phyloP scores from a whole-genome alignment of 768 basidiomycete genomes.

The Hydnum rufescens region DNA sequence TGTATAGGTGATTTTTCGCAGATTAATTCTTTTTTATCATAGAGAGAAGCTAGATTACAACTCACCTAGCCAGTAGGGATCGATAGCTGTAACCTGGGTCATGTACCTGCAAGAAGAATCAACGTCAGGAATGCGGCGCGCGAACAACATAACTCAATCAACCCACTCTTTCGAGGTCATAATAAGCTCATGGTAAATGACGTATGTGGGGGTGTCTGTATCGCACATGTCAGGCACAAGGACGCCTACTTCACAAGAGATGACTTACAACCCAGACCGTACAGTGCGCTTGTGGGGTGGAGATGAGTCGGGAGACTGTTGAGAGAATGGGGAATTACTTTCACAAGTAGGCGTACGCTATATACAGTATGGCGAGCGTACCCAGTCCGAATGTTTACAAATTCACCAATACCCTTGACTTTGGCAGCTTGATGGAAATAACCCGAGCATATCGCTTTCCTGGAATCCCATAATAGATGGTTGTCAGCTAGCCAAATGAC shows the following conservation, averaged over 20 bases:
- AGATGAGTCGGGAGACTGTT: constrained; percentile 69
- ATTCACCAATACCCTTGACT: constrained; percentile 98
- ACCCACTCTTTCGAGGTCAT: constrained; percentile 68
- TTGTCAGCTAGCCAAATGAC: not conserved
- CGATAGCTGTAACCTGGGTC: constrained; percentile 97
- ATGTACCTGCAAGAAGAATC: constrained; percentile 39
- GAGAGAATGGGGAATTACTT: not conserved
- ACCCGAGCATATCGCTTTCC: constrained; percentile 92
- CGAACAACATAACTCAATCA: too few relatives aligned
- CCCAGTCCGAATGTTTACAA: constrained; percentile 87
- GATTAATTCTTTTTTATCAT: not conserved
- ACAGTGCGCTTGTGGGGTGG: constrained; percentile 91
- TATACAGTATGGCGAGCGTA: constrained; percentile 11
- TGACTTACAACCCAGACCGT: constrained; percentile 78
- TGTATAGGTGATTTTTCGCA: constrained; percentile 20
- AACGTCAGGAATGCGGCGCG: constrained; percentile 9
- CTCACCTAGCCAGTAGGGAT: constrained; percentile 91
- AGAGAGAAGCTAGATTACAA: constrained; percentile 1
- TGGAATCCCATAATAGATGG: constrained; percentile 15
- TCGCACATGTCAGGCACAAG: too few relatives aligned
- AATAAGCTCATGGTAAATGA: constrained; percentile 92
- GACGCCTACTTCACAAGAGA: not conserved
- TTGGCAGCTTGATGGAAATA: constrained; percentile 98
- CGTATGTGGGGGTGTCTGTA: constrained; percentile 84
- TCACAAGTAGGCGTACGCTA: not conserved